Conservation (phyloP, 78 protist species). For the Cavenderia fasciculata region DNA sequence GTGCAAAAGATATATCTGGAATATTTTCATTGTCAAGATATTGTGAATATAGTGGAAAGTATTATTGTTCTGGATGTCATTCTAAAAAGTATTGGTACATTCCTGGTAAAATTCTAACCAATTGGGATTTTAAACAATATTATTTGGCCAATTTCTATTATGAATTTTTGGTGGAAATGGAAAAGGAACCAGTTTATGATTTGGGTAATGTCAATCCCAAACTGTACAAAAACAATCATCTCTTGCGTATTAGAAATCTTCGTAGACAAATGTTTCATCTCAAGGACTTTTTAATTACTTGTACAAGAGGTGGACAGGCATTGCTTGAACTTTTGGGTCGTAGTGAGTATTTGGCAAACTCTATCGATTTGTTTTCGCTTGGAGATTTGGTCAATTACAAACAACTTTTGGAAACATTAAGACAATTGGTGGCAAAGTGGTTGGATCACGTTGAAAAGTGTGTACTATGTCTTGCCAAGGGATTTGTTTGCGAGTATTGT, state of each 20-base stretch:
- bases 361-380: constrained; percentile 21
- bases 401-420: not conserved
- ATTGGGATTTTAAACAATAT: constrained; percentile 55
- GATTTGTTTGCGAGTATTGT: constrained; percentile 49
- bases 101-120: constrained; percentile 14
- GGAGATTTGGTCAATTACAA: constrained; percentile 32
- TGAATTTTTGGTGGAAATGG: not conserved
- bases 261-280: constrained; percentile 49
- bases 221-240: constrained; percentile 16
- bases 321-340: not conserved
- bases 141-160: not conserved
- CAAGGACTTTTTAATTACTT: constrained; percentile 44
- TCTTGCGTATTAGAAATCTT: constrained; percentile 32
- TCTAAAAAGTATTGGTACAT: constrained; percentile 18
- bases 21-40: constrained; percentile 10
- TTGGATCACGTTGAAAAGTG: constrained; percentile 52
- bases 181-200: constrained; percentile 46
- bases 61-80: constrained; percentile 41
- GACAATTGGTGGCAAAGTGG: constrained; percentile 51
- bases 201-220: constrained; percentile 10
- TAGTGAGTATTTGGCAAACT: constrained; percentile 8
- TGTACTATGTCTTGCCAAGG: constrained; percentile 13
- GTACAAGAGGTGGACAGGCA: not conserved
- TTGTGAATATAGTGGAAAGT: constrained; percentile 56
- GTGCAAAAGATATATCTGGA: not conserved